Evolutionary conservation across 345 rosid genomes (phyloP).

Genomic region (Brassica incana): DNA sequence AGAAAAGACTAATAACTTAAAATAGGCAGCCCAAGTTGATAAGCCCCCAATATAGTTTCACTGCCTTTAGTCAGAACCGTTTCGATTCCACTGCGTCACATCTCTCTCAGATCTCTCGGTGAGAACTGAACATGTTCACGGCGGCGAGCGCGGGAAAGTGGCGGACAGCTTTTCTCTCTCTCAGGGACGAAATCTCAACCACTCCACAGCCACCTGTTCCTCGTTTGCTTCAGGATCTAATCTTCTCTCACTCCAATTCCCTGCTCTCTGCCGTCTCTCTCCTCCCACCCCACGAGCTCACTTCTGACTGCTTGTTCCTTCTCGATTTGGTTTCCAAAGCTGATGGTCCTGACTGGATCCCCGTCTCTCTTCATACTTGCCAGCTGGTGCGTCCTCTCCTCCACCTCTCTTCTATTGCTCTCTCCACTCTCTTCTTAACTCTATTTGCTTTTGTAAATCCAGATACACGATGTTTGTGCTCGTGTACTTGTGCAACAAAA

Average conservation of each 20-base stretch:
- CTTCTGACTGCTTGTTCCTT: constrained; percentile 69
- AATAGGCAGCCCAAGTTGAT: not conserved
- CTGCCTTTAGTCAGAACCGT: not conserved
- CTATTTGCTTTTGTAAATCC: constrained; percentile 11
- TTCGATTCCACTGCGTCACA: not conserved
- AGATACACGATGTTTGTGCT: constrained; percentile 63
- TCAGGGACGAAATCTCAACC: constrained; percentile 72
- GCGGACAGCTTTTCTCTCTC: constrained; percentile 85
- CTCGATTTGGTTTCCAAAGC: constrained; percentile 58
- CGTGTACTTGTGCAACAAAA: constrained; percentile 56
- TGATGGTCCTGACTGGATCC: constrained; percentile 41
- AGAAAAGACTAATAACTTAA: not conserved
- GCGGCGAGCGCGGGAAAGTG: constrained; percentile 51
- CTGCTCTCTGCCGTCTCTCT: constrained; percentile 59
- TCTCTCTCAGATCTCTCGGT: not conserved
- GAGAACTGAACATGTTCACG: not conserved
- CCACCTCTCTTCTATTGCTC: not conserved
- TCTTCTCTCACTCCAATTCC: constrained; percentile 64
- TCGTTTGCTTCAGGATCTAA: constrained; percentile 56
- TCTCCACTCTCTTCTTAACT: not conserved
- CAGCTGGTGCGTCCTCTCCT: constrained; percentile 54
- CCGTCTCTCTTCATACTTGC: constrained; percentile 47
- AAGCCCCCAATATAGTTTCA: not conserved
- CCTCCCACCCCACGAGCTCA: constrained; percentile 79
- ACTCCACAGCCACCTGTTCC: constrained; percentile 49